A percentile compares a stretch with the other conserved stretches of the same genome.
These are phyloP conservation scores for Orbilia javanica DNA, from an alignment of 2,329 filamentous ascomycete genomes.

Conservation along the genomic window DNA sequence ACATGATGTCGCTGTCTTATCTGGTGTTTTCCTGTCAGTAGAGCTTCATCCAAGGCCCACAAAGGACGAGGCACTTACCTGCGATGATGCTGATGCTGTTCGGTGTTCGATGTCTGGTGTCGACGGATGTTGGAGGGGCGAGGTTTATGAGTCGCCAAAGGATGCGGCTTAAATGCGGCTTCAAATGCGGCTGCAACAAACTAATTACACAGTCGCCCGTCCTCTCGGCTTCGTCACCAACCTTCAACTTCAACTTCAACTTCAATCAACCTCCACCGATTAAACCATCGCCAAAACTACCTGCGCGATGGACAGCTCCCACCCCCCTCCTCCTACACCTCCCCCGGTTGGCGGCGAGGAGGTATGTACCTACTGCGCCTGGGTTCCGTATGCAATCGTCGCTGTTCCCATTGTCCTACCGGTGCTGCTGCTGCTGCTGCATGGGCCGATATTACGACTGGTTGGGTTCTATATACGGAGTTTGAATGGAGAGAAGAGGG, in stretches of 20 bases:
- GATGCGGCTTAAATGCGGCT: conserved; percentile 37
- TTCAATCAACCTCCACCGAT: too few relatives aligned
- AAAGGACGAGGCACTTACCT: conserved; percentile 8
- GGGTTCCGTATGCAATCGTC: conserved; percentile 27
- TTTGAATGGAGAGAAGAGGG: conserved; percentile 46
- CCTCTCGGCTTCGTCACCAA: conserved; percentile 8
- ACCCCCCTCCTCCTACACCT: not conserved
- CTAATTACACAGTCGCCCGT: not conserved
- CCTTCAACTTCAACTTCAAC: not conserved
- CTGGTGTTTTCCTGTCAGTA: not conserved
- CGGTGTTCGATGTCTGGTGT: not conserved
- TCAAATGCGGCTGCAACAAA: conserved; percentile 14
- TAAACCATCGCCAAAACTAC: not conserved
- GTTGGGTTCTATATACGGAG: conserved; percentile 42
- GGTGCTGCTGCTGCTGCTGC: conserved; percentile 32
- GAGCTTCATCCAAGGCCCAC: too few relatives aligned
- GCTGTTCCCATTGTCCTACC: conserved; percentile 36
- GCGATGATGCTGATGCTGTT: not conserved
- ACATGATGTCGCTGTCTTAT: conserved; percentile 68
- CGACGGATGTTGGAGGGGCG: not conserved
- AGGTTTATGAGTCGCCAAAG: conserved; percentile 27
- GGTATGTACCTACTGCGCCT: conserved; percentile 44
- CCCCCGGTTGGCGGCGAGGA: not conserved
- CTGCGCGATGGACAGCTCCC: conserved; percentile 2
- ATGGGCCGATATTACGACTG: conserved; percentile 39